Evolutionary conservation across 2,329 filamentous ascomycete genomes (phyloP).

Genomic region (Chaetomiaceae sp.): DNA sequence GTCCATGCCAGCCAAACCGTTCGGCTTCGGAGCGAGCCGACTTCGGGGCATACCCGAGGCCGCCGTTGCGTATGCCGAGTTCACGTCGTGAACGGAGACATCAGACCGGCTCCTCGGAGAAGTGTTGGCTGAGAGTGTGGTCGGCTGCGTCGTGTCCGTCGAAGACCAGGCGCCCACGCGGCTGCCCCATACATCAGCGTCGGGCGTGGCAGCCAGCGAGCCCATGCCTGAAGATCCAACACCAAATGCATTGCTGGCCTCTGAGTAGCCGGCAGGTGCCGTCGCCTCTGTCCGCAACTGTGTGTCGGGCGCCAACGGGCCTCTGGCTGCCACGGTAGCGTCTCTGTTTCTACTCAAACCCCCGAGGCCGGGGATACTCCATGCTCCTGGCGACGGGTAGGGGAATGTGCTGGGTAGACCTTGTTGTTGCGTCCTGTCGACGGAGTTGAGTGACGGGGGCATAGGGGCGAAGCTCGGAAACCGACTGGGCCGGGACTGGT

Average conservation of each 20-base stretch:
- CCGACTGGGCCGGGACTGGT: slow-evolving; percentile 34
- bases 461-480: slow-evolving; percentile 31
- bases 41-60: slow-evolving; percentile 28
- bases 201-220: slow-evolving; percentile 62
- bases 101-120: slow-evolving; percentile 54
- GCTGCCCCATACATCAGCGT: slow-evolving; percentile 57
- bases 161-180: slow-evolving; percentile 54
- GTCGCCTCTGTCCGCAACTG: not conserved
- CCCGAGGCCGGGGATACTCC: slow-evolving; percentile 42
- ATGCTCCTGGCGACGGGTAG: slow-evolving; percentile 42
- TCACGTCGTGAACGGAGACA: slow-evolving; percentile 35
- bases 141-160: slow-evolving; percentile 39
- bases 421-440: slow-evolving; percentile 31
- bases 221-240: slow-evolving; percentile 61
- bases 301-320: slow-evolving; percentile 7
- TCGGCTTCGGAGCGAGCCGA: slow-evolving; percentile 26
- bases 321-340: slow-evolving; percentile 33
- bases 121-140: slow-evolving; percentile 45
- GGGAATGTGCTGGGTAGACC: slow-evolving; percentile 36
- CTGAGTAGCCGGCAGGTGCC: slow-evolving; percentile 25
- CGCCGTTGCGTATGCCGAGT: slow-evolving; percentile 40
- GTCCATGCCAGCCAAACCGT: slow-evolving; percentile 30
- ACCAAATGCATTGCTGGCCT: slow-evolving; percentile 34
- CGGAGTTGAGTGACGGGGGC: slow-evolving; percentile 19
- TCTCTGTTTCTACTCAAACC: slow-evolving; percentile 38